Evolutionary conservation across 2,329 filamentous ascomycete genomes (phyloP).

Genomic region (Apiospora pterosperma): DNA sequence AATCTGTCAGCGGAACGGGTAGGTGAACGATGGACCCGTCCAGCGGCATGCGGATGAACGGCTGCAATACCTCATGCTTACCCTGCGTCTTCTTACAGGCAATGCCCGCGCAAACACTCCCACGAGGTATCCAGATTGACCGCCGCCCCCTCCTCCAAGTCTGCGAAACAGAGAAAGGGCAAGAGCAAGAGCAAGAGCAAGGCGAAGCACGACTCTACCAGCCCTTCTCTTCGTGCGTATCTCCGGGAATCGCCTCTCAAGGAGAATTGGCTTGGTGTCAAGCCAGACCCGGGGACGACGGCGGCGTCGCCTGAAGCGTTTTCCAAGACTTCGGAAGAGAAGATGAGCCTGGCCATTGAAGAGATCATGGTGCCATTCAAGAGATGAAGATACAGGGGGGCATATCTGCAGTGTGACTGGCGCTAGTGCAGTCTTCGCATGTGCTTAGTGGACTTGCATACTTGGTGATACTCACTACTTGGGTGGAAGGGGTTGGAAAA

Average conservation of each 20-base stretch:
- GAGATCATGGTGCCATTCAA: not conserved
- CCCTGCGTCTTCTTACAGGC: not conserved
- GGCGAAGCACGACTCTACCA: not conserved
- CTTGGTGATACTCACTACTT: no score
- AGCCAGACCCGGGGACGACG: not conserved
- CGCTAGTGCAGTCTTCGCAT: no score
- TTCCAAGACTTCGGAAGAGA: not conserved
- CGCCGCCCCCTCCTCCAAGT: not conserved
- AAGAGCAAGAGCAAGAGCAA: not conserved
- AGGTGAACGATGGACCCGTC: not conserved
- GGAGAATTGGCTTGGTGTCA: not conserved
- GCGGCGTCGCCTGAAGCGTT: not conserved
- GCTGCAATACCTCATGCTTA: not conserved
- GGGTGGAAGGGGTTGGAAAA: no score
- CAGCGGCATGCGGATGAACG: not conserved
- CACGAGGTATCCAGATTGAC: not conserved
- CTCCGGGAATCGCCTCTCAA: not conserved
- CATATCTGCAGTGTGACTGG: no score
- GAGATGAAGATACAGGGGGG: not conserved
- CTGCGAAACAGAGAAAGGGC: not conserved
- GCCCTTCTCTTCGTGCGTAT: not conserved
- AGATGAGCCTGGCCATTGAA: not conserved
- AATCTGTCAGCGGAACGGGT: not conserved
- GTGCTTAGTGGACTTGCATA: no score
- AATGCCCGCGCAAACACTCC: not conserved